A percentile compares a stretch with the other conserved stretches of the same genome.
Conservation (phyloP, 1,284 basidiomycete species). For the Heterobasidion occidentale region DNA sequence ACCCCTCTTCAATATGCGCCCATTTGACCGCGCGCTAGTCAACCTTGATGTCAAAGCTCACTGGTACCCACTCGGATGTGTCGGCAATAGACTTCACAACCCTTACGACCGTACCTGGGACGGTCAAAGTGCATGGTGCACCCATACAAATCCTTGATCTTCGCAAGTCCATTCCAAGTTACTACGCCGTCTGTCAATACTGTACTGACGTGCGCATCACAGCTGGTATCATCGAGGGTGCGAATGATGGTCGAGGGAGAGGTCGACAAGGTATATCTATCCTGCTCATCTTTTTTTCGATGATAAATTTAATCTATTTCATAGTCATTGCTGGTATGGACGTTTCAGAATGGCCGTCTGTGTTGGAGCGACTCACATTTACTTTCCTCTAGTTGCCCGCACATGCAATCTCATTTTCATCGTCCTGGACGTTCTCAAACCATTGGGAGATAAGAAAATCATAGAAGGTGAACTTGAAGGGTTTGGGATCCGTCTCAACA, state of each 20-base stretch:
- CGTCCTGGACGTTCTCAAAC: constrained; percentile 96
- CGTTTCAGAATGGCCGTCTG: background rate
- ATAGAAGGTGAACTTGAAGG: constrained; percentile 93
- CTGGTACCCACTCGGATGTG: constrained; percentile 95
- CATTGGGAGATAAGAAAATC: constrained; percentile 88
- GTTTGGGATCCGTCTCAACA: constrained; percentile 95
- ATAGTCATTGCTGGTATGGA: constrained; percentile 75
- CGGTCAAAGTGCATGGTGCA: constrained; percentile 90
- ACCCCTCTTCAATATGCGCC: constrained; percentile 9
- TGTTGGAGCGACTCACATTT: constrained; percentile 4
- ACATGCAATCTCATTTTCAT: constrained; percentile 99
- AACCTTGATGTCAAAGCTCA: constrained; percentile 96
- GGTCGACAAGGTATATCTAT: constrained; percentile 78
- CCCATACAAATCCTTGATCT: constrained; percentile 85
- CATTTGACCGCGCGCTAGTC: constrained; percentile 47
- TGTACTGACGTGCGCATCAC: constrained; percentile 6
- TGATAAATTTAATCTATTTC: constrained; percentile 1
- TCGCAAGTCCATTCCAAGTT: constrained; percentile 39
- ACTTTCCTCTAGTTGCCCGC: constrained; percentile 63
- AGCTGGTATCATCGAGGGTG: constrained; percentile 99
- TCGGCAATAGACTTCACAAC: constrained; percentile 99
- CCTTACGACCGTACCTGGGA: constrained; percentile 91
- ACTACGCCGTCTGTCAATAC: constrained; percentile 5
- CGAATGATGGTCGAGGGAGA: constrained; percentile 96
- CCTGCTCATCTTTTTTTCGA: constrained; percentile 1